Conservation (phyloP, 768 basidiomycete genomes). For the Rhodotorula taiwanensis region DNA sequence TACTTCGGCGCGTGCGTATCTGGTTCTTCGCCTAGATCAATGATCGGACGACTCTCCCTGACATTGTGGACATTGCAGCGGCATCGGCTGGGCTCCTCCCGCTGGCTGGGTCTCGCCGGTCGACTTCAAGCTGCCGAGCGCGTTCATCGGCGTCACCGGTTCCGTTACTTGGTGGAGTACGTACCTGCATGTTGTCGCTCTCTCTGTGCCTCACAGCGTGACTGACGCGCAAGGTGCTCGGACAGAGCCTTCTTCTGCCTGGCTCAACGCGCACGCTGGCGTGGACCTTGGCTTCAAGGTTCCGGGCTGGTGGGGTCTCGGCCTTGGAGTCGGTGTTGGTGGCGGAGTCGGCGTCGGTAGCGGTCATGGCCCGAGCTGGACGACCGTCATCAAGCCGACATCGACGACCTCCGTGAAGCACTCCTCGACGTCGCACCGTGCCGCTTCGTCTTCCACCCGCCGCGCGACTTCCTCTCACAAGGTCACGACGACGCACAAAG, state of each 20-base stretch:
- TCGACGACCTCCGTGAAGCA: too few relatives aligned
- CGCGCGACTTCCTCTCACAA: too few relatives aligned
- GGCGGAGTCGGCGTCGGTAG: too few relatives aligned
- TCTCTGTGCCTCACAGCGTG: background rate
- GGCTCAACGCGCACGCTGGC: background rate
- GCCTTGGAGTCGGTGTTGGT: background rate
- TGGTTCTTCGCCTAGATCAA: background rate
- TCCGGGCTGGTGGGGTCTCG: conserved; percentile 5
- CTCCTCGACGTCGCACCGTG: too few relatives aligned
- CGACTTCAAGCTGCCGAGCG: background rate
- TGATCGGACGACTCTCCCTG: background rate
- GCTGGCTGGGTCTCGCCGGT: background rate
- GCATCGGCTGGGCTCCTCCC: conserved; percentile 11
- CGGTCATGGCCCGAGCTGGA: too few relatives aligned
- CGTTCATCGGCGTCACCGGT: background rate
- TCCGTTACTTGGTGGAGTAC: conserved; percentile 1
- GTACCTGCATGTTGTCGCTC: background rate
- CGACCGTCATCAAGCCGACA: too few relatives aligned
- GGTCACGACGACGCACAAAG: background rate
- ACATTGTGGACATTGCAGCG: background rate
- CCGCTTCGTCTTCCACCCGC: too few relatives aligned
- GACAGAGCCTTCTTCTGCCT: conserved; percentile 6
- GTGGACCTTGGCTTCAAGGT: background rate
- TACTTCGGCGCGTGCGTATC: background rate
- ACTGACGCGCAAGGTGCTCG: too few relatives aligned